phyloP scores from a whole-genome alignment of 2,329 filamentous ascomycete genomes.

The Calonectria crousiana region DNA sequence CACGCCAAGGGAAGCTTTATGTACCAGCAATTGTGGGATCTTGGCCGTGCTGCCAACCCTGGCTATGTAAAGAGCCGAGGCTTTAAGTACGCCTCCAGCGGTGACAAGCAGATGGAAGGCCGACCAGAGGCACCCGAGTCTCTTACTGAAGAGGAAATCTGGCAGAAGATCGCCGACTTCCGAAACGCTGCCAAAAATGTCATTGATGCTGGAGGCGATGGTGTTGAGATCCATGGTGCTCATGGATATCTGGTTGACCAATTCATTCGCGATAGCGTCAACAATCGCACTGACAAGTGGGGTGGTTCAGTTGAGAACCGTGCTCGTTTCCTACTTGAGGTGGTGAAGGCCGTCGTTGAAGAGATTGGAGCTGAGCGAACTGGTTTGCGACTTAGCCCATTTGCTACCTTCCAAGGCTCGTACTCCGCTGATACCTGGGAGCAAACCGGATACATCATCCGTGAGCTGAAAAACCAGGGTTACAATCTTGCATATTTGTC shows the following conservation, averaged over 20 bases:
- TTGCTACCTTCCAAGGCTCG: constrained; percentile 46
- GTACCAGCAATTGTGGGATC: constrained; percentile 74
- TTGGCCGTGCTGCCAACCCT: constrained; percentile 62
- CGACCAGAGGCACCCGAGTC: constrained; percentile 25
- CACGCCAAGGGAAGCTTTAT: constrained; percentile 73
- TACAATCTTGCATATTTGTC: constrained; percentile 51
- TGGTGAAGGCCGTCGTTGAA: constrained; percentile 55
- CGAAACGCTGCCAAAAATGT: constrained; percentile 67
- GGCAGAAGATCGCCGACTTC: constrained; percentile 71
- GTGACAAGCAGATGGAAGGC: constrained; percentile 39
- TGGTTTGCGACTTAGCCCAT: constrained; percentile 69
- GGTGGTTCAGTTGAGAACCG: constrained; percentile 67
- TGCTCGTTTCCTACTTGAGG: constrained; percentile 62
- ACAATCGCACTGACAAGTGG: constrained; percentile 65
- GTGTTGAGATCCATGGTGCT: constrained; percentile 70
- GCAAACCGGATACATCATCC: constrained; percentile 45
- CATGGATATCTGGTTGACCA: constrained; percentile 75
- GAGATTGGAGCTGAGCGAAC: constrained; percentile 63
- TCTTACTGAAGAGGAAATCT: constrained; percentile 75
- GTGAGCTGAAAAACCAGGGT: constrained; percentile 39
- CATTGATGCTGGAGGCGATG: constrained; percentile 75
- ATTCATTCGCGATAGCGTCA: constrained; percentile 66
- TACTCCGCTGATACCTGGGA: constrained; percentile 45
- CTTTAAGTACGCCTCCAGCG: constrained; percentile 44
- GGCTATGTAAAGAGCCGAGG: constrained; percentile 38